Percentiles rank a stretch among this genome's conserved stretches.
Conservation (phyloP, 306 rosid genomes). For the Castanea mollissima region DNA sequence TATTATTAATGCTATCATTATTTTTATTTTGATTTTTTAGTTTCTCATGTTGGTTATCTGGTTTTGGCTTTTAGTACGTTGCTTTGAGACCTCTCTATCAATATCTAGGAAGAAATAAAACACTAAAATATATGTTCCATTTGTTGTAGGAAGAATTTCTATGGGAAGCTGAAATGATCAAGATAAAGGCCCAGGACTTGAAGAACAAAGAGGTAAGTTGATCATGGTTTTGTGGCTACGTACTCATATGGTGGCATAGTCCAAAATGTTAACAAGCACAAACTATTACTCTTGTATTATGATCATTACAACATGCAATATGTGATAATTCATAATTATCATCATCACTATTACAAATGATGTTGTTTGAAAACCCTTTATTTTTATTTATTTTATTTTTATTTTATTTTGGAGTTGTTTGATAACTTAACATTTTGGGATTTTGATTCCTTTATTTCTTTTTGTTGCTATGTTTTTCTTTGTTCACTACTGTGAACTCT, state of each 20-base stretch:
- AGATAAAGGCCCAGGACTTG: slow-evolving; percentile 93
- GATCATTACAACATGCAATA: background rate
- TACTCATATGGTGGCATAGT: slow-evolving; percentile 1
- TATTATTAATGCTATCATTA: background rate
- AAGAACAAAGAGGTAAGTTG: slow-evolving; percentile 90
- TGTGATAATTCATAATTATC: background rate
- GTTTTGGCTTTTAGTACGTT: slow-evolving; percentile 18
- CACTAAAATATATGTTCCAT: slow-evolving; percentile 4
- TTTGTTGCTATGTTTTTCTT: no score
- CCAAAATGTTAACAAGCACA: background rate
- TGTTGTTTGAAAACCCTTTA: no score
- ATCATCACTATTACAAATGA: background rate
- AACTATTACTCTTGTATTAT: slow-evolving; percentile 2
- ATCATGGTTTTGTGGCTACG: slow-evolving; percentile 1
- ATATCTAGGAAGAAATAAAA: slow-evolving; percentile 3
- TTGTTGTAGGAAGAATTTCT: slow-evolving; percentile 83
- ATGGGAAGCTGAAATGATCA: slow-evolving; percentile 95
- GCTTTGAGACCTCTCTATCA: background rate
- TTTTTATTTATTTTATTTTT: no score
- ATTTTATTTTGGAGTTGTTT: no score
- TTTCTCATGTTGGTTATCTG: background rate
- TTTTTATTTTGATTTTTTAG: background rate
- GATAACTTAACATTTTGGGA: no score
- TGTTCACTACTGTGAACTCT: no score
- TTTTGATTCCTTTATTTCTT: no score